A percentile compares a stretch with the other conserved stretches of the same genome.
Conservation (phyloP, 1,284 basidiomycete genomes). For the Cryptococcus hybrid region DNA sequence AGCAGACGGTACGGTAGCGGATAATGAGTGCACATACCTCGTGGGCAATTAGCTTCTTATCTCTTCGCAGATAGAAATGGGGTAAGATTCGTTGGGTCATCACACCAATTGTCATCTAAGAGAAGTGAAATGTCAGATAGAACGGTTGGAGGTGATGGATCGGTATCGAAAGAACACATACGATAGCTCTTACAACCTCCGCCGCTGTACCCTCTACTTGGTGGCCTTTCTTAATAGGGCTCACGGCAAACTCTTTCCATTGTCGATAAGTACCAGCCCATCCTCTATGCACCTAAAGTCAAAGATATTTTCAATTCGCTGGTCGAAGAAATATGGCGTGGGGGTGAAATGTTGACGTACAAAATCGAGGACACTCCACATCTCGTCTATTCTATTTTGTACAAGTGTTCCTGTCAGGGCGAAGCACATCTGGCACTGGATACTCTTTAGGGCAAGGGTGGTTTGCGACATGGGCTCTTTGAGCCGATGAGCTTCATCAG, state of each 20-base stretch:
- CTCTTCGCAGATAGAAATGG: conserved; percentile 53
- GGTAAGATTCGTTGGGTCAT: conserved; percentile 50
- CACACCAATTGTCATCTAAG: conserved; percentile 12
- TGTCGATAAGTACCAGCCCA: conserved; percentile 45
- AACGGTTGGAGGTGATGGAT: too few relatives aligned
- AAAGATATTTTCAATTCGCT: background rate
- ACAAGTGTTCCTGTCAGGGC: conserved; percentile 45
- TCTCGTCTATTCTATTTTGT: conserved; percentile 54
- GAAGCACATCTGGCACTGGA: conserved; percentile 36
- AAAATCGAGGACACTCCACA: conserved; percentile 54
- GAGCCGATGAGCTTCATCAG: conserved; percentile 48
- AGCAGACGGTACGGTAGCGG: too few relatives aligned
- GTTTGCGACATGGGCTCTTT: conserved; percentile 38
- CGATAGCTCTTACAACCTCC: conserved; percentile 42
- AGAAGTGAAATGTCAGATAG: too few relatives aligned
- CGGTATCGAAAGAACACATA: conserved; percentile 14
- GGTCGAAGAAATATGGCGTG: background rate
- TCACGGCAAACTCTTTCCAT: conserved; percentile 45
- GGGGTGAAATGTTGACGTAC: conserved; percentile 20
- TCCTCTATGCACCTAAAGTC: conserved; percentile 34
- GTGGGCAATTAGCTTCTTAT: conserved; percentile 51
- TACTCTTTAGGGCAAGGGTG: conserved; percentile 49
- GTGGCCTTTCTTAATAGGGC: conserved; percentile 49
- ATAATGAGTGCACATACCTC: conserved; percentile 27
- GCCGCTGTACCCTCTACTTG: conserved; percentile 44